Conservation (phyloP, 1,139 yeast genomes). For the Candida albicans region DNA sequence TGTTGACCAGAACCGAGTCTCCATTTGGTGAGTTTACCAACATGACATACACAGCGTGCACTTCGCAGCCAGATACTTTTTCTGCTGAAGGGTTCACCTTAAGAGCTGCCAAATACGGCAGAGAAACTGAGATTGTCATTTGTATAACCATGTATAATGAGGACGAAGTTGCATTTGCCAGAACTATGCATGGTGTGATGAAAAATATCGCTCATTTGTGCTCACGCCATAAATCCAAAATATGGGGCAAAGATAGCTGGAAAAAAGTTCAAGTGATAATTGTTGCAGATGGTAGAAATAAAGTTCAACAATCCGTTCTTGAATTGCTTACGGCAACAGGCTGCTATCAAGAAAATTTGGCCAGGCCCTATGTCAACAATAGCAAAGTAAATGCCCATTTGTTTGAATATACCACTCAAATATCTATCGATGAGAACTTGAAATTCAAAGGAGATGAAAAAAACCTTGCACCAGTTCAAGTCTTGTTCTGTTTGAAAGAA, state of each 20-base stretch:
- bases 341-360: conserved; percentile 93
- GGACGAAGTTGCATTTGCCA: conserved; percentile 80
- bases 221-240: conserved; percentile 72
- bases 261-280: conserved; percentile 88
- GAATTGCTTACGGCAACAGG: conserved; percentile 92
- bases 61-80: conserved; percentile 84
- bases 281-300: conserved; percentile 91
- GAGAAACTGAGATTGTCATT: conserved; percentile 86
- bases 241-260: conserved; percentile 97
- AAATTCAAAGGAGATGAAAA: conserved; percentile 78
- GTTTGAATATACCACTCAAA: conserved; percentile 91
- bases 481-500: conserved; percentile 86
- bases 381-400: conserved; percentile 89
- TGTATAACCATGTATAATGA: conserved; percentile 97
- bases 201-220: conserved; percentile 86
- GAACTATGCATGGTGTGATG: conserved; percentile 93
- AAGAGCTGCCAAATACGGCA: conserved; percentile 77
- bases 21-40: conserved; percentile 82
- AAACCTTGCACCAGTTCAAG: conserved; percentile 89
- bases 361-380: conserved; percentile 88
- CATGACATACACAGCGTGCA: conserved; percentile 94
- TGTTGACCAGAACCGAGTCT: conserved; percentile 76
- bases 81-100: conserved; percentile 78
- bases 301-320: conserved; percentile 76
- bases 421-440: conserved; percentile 78